phyloP scores from a whole-genome alignment of 1,139 yeast genomes.

The Lodderomyces jiufengensis region DNA sequence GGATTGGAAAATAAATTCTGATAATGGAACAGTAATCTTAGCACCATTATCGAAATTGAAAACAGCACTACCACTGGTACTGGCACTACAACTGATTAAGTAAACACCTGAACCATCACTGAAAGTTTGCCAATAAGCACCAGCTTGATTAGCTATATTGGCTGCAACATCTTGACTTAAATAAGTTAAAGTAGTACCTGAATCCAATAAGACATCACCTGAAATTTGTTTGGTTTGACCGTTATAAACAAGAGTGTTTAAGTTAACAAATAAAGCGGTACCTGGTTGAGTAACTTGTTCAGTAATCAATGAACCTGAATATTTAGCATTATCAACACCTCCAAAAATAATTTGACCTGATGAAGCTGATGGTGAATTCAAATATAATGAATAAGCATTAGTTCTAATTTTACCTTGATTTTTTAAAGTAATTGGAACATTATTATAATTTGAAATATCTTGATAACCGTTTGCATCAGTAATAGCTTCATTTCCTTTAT shows the following conservation, averaged over 20 bases:
- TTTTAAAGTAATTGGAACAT: constrained; percentile 28
- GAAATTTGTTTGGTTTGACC: neutral
- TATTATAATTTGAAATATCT: constrained; percentile 22
- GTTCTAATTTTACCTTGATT: constrained; percentile 46
- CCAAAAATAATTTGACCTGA: constrained; percentile 28
- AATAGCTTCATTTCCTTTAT: constrained; percentile 10
- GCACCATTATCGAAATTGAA: constrained; percentile 15
- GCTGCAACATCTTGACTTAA: constrained; percentile 18
- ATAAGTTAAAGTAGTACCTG: constrained; percentile 29
- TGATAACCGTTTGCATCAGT: constrained; percentile 23
- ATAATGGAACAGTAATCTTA: constrained; percentile 6
- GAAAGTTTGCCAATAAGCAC: constrained; percentile 11
- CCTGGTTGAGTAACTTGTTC: constrained; percentile 7
- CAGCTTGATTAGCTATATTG: constrained; percentile 20
- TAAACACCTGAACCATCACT: constrained; percentile 3
- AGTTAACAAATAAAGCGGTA: constrained; percentile 5
- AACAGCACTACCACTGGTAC: constrained; percentile 7
- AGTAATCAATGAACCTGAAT: constrained; percentile 18
- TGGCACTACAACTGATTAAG: constrained; percentile 6
- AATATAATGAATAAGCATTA: constrained; percentile 33
- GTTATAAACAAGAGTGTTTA: constrained; percentile 6
- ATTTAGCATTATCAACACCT: constrained; percentile 28
- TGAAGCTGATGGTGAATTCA: constrained; percentile 20
- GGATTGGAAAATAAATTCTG: constrained; percentile 14
- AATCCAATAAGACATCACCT: constrained; percentile 16